These are phyloP conservation scores for Alternaria hordeiaustralica DNA, from an alignment of 2,329 filamentous ascomycete genomes.

Conservation along the genomic window DNA sequence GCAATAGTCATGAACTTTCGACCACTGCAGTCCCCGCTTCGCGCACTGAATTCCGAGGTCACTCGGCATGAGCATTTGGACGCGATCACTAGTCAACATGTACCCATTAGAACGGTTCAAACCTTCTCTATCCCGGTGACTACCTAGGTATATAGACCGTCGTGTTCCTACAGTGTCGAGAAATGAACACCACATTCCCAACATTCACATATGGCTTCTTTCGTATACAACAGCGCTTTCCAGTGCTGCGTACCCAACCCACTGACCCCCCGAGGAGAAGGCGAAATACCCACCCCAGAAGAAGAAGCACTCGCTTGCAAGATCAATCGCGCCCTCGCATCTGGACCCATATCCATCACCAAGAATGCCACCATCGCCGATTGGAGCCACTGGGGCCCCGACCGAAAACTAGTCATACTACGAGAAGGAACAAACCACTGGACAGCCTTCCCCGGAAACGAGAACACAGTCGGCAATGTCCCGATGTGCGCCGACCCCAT, in stretches of 20 bases:
- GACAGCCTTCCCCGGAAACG: neutral
- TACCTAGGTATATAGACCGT: neutral
- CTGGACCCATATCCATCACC: neutral
- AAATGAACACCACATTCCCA: fast-evolving
- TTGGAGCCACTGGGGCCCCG: neutral
- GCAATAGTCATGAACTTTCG: neutral
- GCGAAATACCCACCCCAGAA: neutral
- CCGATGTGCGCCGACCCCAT: neutral
- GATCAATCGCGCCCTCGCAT: neutral
- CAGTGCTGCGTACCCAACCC: neutral
- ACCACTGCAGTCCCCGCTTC: neutral
- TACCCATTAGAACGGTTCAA: neutral
- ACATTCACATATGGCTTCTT: neutral
- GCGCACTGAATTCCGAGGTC: neutral
- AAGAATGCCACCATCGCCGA: neutral
- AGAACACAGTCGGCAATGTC: neutral
- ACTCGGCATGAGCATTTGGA: neutral
- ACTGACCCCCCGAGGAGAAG: neutral
- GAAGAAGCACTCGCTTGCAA: neutral
- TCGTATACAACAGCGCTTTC: neutral
- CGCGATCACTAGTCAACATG: neutral
- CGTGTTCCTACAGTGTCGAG: fast-evolving
- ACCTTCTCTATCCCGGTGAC: neutral
- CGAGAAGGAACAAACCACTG: neutral
- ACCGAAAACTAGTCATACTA: neutral